These are phyloP conservation scores for Diaporthe australafricana DNA, from an alignment of 2,329 filamentous ascomycete genomes.

Conservation along the genomic window DNA sequence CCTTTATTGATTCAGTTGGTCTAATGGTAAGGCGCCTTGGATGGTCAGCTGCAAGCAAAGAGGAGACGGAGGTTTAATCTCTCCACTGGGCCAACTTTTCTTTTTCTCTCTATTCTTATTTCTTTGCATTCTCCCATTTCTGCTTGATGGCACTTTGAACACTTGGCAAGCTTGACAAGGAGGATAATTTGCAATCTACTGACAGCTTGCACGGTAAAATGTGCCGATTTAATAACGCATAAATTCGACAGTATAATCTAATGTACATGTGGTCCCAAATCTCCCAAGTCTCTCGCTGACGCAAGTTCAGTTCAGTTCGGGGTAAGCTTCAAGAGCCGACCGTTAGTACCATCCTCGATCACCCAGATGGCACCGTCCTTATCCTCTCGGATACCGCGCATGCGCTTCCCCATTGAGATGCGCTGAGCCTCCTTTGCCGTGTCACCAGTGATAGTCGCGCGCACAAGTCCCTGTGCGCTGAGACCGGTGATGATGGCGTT, in stretches of 20 bases:
- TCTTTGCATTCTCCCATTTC: too few species aligned
- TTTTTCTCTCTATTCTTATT: too few species aligned
- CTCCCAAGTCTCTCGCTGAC: conserved; percentile 39
- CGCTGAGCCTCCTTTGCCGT: conserved; percentile 48
- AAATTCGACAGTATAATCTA: background rate
- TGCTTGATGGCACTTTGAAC: too few species aligned
- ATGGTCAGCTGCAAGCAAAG: too few species aligned
- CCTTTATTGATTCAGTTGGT: too few species aligned
- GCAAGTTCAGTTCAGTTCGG: conserved; percentile 44
- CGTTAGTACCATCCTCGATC: conserved; percentile 46
- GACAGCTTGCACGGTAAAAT: background rate
- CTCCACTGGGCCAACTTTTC: too few species aligned
- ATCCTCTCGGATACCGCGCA: conserved; percentile 47
- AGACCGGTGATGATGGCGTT: conserved; percentile 48
- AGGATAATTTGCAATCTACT: background rate
- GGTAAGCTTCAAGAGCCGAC: conserved; percentile 48
- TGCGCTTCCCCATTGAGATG: conserved; percentile 47
- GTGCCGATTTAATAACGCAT: background rate
- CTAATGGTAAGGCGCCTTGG: too few species aligned
- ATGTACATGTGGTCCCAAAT: background rate
- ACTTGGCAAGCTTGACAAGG: too few species aligned
- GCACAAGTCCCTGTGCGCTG: conserved; percentile 44
- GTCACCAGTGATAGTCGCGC: conserved; percentile 47
- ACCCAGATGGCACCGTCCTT: conserved; percentile 48
- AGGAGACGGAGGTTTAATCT: too few species aligned